phyloP scores from a whole-genome alignment of 306 rosid genomes.

The Rosa chinensis region DNA sequence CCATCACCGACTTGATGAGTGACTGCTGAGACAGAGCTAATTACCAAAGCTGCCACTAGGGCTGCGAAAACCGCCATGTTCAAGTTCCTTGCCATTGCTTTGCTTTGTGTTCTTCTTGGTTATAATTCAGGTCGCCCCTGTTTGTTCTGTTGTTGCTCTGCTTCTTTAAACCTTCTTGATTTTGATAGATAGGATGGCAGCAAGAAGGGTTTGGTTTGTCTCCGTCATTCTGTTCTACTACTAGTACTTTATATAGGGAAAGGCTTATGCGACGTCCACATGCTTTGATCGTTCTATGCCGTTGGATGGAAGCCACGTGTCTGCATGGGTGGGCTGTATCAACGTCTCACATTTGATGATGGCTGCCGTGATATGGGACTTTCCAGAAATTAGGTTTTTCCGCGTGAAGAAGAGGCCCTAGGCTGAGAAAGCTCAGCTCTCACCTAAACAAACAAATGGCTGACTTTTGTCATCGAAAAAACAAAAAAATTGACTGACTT shows the following conservation, averaged over 20 bases:
- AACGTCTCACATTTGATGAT: not conserved
- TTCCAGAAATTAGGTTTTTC: constrained; percentile 10
- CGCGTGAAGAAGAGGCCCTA: not conserved
- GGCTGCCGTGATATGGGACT: constrained; percentile 40
- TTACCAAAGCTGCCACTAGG: constrained; percentile 37
- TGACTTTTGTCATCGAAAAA: too few relatives aligned
- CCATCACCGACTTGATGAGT: constrained; percentile 56
- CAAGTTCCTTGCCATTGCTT: constrained; percentile 46
- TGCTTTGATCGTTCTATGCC: not conserved
- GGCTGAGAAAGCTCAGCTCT: not conserved
- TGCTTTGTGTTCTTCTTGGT: constrained; percentile 39
- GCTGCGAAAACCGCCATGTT: constrained; percentile 24
- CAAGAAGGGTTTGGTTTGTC: not conserved
- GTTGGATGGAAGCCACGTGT: constrained; percentile 25
- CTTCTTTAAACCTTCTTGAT: not conserved
- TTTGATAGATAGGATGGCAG: not conserved
- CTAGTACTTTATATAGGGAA: constrained; percentile 29
- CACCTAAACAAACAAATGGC: not conserved
- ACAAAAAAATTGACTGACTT: not conserved
- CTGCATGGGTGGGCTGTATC: constrained; percentile 23
- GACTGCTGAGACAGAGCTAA: constrained; percentile 42
- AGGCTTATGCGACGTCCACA: not conserved
- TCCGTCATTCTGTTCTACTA: not conserved
- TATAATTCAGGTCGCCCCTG: constrained; percentile 49
- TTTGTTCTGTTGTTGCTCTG: constrained; percentile 7